Base-by-base conservation (phyloP, 2,329 filamentous ascomycete species). In the Talaromyces sp. region DNA sequence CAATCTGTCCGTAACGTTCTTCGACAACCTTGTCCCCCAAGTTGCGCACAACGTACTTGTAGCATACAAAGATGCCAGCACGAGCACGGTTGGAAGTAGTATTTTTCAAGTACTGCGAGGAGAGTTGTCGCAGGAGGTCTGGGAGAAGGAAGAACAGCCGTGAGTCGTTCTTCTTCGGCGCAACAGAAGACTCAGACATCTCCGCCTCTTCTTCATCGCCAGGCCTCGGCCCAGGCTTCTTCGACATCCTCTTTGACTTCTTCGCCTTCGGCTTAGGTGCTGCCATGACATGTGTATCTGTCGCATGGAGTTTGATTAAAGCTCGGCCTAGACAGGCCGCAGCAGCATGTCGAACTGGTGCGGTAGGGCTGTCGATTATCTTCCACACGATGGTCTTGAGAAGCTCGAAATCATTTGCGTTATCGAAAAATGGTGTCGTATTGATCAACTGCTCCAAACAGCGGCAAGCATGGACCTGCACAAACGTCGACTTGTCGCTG, bases 391-490 rank as follows among this genome's bases (percentile, higher is more conserved):
- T 85, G 30, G 83, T 83, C 72, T 93, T 91, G 17, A 97, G 75
- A 69, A 89, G 91, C 62, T 99, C 94, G 66, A 96, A 96, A 68
- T 99, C 94, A 69, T 82, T 87, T 13, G 88, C 85, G 66, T 95
- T 96, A 67, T 91, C 87, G 67, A 97, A 97, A 69, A 90, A 95
- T 0, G 82, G 74, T 0, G 92, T 97, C 56, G 83, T 78, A 51
- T 83, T 86, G 19, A 89, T 77, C 44, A 97, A 77, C 49, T 86
- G 80, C 66, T 89, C 87, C 57, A 99, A 75, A 68, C 90, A 95
- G 60, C 86, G 86, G 65, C 89, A 95, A 8, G 90, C 89, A 51
- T 86, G 84, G 14, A 88, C 82, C 69, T 96, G 85, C 7, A 93
- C 91, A 30, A 96, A 80, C 2, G 86, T 81, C 3, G 91, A 89